Evolutionary conservation across 2,329 filamentous ascomycete species (phyloP).

Genomic region (Colletotrichum sp.): DNA sequence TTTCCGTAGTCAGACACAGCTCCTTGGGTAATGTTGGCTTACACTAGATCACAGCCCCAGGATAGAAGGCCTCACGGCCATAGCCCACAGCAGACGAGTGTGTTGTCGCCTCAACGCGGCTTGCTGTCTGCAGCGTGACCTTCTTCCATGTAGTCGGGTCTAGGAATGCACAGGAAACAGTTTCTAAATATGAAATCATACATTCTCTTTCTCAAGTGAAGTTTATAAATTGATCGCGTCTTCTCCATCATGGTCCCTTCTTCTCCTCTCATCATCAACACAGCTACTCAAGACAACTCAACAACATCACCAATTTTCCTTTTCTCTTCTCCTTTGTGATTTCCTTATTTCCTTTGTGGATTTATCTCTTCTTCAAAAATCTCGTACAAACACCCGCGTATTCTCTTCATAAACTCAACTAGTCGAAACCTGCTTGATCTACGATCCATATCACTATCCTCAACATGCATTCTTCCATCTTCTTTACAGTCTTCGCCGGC

Average conservation of each 20-base stretch:
- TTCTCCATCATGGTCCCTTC: neutral
- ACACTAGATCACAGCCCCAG: neutral
- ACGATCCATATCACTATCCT: neutral
- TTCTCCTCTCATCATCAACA: neutral
- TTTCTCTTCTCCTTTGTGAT: neutral
- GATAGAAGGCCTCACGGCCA: neutral
- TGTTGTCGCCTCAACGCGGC: neutral
- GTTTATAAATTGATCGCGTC: neutral
- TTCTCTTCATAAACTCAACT: neutral
- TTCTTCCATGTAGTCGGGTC: neutral
- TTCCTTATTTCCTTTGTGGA: constrained; percentile 17
- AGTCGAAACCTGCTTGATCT: neutral
- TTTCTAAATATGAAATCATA: neutral
- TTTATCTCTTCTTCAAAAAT: neutral
- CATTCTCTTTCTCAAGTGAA: neutral
- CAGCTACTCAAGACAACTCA: neutral
- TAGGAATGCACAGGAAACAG: neutral
- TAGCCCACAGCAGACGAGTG: neutral
- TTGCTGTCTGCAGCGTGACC: neutral
- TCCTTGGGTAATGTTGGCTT: neutral
- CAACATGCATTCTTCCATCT: constrained; percentile 13
- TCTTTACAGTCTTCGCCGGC: neutral
- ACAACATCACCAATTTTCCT: neutral
- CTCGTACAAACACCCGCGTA: neutral
- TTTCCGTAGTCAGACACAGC: neutral